Base-by-base conservation (phyloP, 2,329 filamentous ascomycete genomes). In the Tolypocladium sp. region DNA sequence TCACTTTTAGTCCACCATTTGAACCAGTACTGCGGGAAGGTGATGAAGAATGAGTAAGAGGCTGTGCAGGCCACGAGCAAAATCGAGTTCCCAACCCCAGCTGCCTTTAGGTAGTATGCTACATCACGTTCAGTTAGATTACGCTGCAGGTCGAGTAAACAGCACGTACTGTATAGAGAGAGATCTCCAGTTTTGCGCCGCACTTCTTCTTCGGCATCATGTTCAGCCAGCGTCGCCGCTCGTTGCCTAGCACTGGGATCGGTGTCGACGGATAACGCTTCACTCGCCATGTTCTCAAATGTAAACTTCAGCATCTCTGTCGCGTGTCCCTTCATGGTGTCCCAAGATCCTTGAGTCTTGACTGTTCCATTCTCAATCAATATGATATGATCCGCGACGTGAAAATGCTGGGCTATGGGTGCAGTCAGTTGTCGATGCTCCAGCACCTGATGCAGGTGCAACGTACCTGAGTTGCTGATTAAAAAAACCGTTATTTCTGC, bases 21-120 rank as follows among this genome's bases (percentile, higher is more conserved):
- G 0, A 77, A 58, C 74, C 74, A 77, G 51, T 72, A 73, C 25
- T 70, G 70, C 1, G 74, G 68, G 20, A 74, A 60, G 0, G 67
- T 72, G 15, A 71, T 66, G 58, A 72, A 76, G 58, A 74, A 68
- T 1, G 70, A 65, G 57, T 66, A 71, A 0, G 49, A 57, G 1
- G 64, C 66, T 1, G 64, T 68, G 54, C 58, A 44, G 8, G 22
- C 55, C 22, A 55, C 20, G 15, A 60, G n/a, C n/a, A 57, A 35
- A 61, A 52, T 30, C 44, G 44, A 17, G 25, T 49, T 49, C 44
- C 44, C 27, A 7, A 8, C 5, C 22, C 44, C 44, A 30, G 44
- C 44, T 4, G 44, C 44, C 25, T 27, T 17, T 1, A 49, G 25
- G 25, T 49, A 49, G 25, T 49, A 49, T 30, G 22, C 44, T 49